Conservation (phyloP, 2,329 filamentous ascomycete genomes). For the Trichoderma guizhouense region DNA sequence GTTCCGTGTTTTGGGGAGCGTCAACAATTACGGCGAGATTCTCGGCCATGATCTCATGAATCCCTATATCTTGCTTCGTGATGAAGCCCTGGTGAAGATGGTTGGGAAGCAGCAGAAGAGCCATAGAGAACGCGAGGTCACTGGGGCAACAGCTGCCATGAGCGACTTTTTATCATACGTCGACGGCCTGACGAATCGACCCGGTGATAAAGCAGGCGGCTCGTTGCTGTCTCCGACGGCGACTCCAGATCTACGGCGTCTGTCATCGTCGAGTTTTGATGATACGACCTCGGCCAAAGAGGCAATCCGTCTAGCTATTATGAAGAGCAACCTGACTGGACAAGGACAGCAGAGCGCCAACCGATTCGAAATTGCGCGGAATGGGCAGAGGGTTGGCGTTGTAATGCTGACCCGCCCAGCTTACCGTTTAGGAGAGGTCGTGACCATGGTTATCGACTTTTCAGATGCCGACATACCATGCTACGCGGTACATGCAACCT, state of each 20-base stretch:
- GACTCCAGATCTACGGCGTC: slow-evolving; percentile 49
- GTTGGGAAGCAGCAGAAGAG: slow-evolving; percentile 27
- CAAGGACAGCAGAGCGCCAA: slow-evolving; percentile 78
- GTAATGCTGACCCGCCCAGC: slow-evolving; percentile 85
- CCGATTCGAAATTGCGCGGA: slow-evolving; percentile 90
- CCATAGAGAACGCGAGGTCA: slow-evolving; percentile 26
- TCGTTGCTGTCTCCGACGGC: slow-evolving; percentile 72
- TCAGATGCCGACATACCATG: slow-evolving; percentile 72
- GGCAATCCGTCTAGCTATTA: slow-evolving; percentile 84
- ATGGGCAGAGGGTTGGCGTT: slow-evolving; percentile 86
- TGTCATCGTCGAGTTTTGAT: slow-evolving; percentile 47
- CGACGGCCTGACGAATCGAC: slow-evolving; percentile 65
- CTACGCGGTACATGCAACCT: slow-evolving; percentile 77
- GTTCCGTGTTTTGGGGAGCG: slow-evolving; percentile 88
- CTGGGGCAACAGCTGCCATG: slow-evolving; percentile 40
- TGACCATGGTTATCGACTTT: slow-evolving; percentile 84
- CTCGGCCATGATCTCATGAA: slow-evolving; percentile 92
- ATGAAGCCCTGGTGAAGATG: slow-evolving; percentile 67
- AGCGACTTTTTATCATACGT: slow-evolving; percentile 75
- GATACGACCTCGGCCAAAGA: slow-evolving; percentile 68
- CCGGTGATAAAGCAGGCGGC: slow-evolving; percentile 50
- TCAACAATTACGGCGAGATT: slow-evolving; percentile 83
- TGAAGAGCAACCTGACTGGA: slow-evolving; percentile 70
- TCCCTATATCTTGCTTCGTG: slow-evolving; percentile 84
- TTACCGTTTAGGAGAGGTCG: slow-evolving; percentile 83